Base-by-base conservation (phyloP, 179 eudicot genomes). In the Dionaea muscipula region DNA sequence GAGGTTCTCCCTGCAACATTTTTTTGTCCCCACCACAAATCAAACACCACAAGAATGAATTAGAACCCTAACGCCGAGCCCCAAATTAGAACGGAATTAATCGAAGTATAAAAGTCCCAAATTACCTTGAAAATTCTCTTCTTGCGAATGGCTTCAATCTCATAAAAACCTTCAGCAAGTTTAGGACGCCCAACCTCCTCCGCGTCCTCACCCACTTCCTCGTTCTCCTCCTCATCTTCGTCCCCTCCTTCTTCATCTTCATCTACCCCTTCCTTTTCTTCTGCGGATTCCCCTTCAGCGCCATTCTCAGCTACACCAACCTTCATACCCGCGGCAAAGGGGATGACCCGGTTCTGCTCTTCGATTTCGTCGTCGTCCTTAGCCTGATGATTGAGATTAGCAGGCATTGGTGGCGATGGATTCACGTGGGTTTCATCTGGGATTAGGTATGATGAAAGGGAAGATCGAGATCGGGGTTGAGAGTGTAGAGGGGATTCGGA, bases 131-230 rank as follows among this genome's bases (percentile, higher is more conserved):
- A 78, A 61, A 83, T 63, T 43, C 97, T 72, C 74, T 73, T 85
- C 31, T 66, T 72, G 17, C 96, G 81, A 46, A 87, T 83, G 27
- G 78, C 70, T 59, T 88, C 96, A 43, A 88, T 79, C 68, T 82
- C 94, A 47, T 66, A 86, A 58, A 67, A 89, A 4, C 94, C 97
- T 7, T 89, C 94, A 33, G 85, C 95, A 28, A 90, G 84, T 54
- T 86, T 83, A 41, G 73, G 59, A 21, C 78, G 63, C 53, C 51
- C 47, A 55, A 5, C 55, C 18, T 20, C 55, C 26, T 55, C 69
- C 43, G 35, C 41, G 4, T 18, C 57, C 61, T 21, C 52, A 21
- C 26, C 63, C 16, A 48, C 68, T 1, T 17, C 52, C 1, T 13
- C 57, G 44, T 16, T 49, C 36, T 63, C 66, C 26, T 43, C 62